These are phyloP conservation scores for Epicoccum sorghinum DNA, from an alignment of 2,329 filamentous ascomycete species.

Conservation along the genomic window DNA sequence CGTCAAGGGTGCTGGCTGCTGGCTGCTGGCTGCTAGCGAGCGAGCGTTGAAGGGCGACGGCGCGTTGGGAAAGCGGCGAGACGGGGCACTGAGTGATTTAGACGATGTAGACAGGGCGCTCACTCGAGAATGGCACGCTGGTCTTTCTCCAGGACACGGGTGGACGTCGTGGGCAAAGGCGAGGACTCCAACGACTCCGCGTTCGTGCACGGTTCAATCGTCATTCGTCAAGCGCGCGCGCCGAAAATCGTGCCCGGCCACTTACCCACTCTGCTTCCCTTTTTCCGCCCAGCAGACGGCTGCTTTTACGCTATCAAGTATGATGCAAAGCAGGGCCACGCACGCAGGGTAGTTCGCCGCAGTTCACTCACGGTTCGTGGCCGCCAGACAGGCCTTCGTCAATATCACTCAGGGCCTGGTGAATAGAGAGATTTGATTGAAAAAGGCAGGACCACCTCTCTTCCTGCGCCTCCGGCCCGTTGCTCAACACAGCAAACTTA, in stretches of 20 bases:
- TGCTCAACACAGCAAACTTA: not conserved
- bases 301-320: not conserved
- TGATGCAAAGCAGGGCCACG: not conserved
- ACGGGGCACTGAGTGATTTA: conserved; percentile 10
- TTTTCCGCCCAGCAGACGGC: not conserved
- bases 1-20: conserved; percentile 24
- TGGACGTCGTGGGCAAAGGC: conserved; percentile 23
- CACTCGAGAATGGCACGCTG: conserved; percentile 12
- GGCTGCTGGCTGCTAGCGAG: too few species aligned
- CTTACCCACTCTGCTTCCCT: not conserved
- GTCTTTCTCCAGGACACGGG: conserved; percentile 7
- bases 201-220: not conserved
- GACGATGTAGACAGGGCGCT: conserved; percentile 24
- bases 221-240: conserved; percentile 14
- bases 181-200: conserved; percentile 7
- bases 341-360: not conserved
- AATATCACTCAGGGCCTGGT: conserved; percentile 3
- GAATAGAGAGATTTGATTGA: not conserved
- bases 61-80: conserved; percentile 14
- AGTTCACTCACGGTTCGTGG: too few species aligned
- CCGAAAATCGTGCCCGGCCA: conserved; percentile 3
- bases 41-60: conserved; percentile 8
- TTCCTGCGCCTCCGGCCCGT: not conserved
- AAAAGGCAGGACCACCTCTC: not conserved
- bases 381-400: not conserved